These are phyloP conservation scores for Aegle marmelos DNA, from an alignment of 345 rosid species.

Conservation along the genomic window DNA sequence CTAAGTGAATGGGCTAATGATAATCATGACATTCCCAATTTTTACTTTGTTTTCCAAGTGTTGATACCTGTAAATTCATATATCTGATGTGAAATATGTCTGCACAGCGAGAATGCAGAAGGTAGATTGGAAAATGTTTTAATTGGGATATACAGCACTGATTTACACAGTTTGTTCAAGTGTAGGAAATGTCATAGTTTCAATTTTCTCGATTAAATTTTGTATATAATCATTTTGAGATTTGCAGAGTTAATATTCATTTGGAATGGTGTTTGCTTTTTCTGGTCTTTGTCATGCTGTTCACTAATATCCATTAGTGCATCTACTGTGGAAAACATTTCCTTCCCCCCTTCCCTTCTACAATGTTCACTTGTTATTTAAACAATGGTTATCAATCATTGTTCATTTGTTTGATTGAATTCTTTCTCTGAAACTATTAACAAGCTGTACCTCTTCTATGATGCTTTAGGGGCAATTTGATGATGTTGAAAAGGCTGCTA, in stretches of 20 bases:
- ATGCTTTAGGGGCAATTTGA: constrained; percentile 63
- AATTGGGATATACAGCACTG: background rate
- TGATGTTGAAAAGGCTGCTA: constrained; percentile 56
- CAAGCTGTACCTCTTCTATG: constrained; percentile 6
- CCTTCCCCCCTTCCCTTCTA: too few relatives aligned
- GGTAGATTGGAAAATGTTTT: background rate
- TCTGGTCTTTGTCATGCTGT: background rate
- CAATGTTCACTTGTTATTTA: background rate
- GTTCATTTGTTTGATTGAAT: background rate
- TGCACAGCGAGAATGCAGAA: background rate
- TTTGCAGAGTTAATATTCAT: background rate
- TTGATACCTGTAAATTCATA: too few relatives aligned
- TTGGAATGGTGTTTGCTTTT: background rate
- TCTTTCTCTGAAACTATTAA: background rate
- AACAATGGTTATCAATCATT: background rate
- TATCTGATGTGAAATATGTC: background rate
- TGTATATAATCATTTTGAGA: background rate
- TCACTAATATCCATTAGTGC: background rate
- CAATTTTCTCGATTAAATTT: background rate
- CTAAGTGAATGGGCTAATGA: background rate
- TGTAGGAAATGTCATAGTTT: background rate
- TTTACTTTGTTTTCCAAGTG: too few relatives aligned
- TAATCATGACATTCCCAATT: background rate
- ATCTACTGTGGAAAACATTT: background rate
- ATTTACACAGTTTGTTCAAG: background rate